Conservation (phyloP, 169 alveolate species). For the Plasmodium knowlesi region DNA sequence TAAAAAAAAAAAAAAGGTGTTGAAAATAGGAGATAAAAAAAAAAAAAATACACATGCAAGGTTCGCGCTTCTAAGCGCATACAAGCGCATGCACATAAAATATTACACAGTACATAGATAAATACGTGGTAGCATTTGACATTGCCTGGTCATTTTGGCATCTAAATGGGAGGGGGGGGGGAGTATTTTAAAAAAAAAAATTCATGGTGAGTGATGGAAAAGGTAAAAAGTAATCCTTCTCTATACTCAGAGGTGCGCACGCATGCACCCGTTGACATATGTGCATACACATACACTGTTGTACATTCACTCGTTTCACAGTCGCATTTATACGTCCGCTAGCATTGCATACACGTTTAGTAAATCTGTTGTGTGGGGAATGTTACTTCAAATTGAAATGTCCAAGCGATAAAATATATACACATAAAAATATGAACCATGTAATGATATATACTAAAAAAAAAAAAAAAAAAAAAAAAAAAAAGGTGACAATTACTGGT, state of each 20-base stretch:
- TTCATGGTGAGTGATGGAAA: not conserved
- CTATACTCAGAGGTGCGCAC: not conserved
- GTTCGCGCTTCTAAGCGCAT: not conserved
- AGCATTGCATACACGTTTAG: not conserved
- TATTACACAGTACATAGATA: not conserved
- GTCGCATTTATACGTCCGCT: not conserved
- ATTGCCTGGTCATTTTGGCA: not conserved
- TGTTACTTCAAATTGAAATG: not conserved
- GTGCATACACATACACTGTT: not conserved
- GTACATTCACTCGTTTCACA: not conserved
- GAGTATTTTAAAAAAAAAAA: not conserved
- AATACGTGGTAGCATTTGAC: not conserved
- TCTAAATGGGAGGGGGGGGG: not conserved
- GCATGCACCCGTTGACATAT: not conserved
- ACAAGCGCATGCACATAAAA: not conserved
- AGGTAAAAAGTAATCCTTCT: not conserved
- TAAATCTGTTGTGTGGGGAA: not conserved
- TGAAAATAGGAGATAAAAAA: not conserved
- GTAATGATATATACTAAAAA: not conserved
- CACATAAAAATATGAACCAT: not conserved
- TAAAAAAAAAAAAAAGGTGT: not conserved
- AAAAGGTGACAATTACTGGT: not conserved
- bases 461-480: slow-evolving; percentile 3
- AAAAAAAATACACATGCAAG: not conserved
- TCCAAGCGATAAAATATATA: not conserved